Evolutionary conservation across 345 rosid species (phyloP).

Genomic region (Aegle marmelos): DNA sequence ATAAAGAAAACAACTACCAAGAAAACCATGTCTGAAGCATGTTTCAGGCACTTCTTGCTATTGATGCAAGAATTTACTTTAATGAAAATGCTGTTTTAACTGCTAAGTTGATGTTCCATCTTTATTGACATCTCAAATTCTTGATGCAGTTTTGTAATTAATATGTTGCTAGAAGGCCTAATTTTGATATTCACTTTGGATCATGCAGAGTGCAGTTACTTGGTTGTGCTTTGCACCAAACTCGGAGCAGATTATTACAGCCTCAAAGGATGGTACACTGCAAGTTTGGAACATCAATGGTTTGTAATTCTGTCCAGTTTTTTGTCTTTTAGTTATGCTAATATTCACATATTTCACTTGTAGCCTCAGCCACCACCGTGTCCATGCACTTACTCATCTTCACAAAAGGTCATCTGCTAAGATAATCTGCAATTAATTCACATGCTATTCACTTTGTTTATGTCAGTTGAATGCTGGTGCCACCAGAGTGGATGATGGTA

Average conservation of each 20-base stretch:
- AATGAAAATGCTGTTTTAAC: not conserved
- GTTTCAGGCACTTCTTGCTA: not conserved
- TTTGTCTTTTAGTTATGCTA: not conserved
- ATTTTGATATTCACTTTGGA: constrained; percentile 16
- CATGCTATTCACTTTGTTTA: not conserved
- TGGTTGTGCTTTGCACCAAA: constrained; percentile 85
- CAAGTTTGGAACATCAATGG: constrained; percentile 97
- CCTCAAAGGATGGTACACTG: constrained; percentile 89
- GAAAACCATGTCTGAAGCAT: not conserved
- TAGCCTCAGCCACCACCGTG: not conserved
- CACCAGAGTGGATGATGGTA: not conserved
- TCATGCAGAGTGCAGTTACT: constrained; percentile 89
- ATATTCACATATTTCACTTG: not conserved
- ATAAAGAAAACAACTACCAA: not conserved
- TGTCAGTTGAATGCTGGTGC: not conserved
- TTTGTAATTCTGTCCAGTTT: constrained; percentile 23
- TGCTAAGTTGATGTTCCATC: not conserved
- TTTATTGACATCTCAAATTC: not conserved
- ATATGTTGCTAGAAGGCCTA: constrained; percentile 1
- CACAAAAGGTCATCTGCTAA: not conserved
- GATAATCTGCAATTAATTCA: not conserved
- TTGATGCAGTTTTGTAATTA: not conserved
- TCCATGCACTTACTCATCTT: not conserved
- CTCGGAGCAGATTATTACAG: constrained; percentile 88
- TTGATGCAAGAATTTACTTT: not conserved